A percentile compares a stretch with the other conserved stretches of the same genome.
Evolutionary conservation across 129 eudicot species (phyloP).

Genomic region (Ambrosia artemisiifolia): DNA sequence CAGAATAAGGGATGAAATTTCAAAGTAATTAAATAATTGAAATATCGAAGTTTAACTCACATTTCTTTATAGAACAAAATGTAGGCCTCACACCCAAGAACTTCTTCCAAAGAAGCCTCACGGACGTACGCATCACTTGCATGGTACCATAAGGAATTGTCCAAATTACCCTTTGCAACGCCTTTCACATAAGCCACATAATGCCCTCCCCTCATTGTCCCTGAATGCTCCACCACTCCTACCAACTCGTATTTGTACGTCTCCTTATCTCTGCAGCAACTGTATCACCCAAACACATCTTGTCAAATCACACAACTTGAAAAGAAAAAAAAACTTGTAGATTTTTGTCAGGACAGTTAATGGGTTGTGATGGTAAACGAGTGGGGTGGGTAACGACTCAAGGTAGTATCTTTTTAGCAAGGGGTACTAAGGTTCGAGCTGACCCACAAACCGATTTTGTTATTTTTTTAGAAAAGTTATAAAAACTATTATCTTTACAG

Average conservation of each 20-base stretch:
- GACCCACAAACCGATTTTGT: not conserved
- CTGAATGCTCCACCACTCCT: conserved; percentile 94
- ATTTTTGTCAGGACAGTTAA: not conserved
- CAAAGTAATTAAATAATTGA: conserved; percentile 9
- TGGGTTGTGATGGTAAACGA: not conserved
- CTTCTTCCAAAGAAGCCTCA: conserved; percentile 65
- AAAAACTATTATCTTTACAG: not conserved
- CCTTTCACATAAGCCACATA: conserved; percentile 84
- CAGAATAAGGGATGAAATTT: conserved; percentile 9
- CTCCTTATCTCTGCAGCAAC: conserved; percentile 51
- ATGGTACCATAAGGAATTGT: conserved; percentile 59
- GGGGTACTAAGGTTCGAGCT: not conserved
- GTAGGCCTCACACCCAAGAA: conserved; percentile 77
- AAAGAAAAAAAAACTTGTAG: not conserved
- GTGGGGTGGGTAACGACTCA: not conserved
- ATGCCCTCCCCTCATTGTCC: conserved; percentile 87
- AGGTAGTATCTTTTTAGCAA: not conserved
- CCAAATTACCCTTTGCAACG: conserved; percentile 22
- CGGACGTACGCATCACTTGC: conserved; percentile 75
- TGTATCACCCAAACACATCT: conserved; percentile 19
- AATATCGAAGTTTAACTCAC: conserved; percentile 21
- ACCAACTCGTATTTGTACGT: conserved; percentile 49
- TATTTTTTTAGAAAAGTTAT: not conserved
- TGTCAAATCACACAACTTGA: not conserved
- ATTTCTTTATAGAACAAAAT: conserved; percentile 73